These are phyloP conservation scores for Logfia minima DNA, from an alignment of 129 eudicot genomes.

Conservation along the genomic window DNA sequence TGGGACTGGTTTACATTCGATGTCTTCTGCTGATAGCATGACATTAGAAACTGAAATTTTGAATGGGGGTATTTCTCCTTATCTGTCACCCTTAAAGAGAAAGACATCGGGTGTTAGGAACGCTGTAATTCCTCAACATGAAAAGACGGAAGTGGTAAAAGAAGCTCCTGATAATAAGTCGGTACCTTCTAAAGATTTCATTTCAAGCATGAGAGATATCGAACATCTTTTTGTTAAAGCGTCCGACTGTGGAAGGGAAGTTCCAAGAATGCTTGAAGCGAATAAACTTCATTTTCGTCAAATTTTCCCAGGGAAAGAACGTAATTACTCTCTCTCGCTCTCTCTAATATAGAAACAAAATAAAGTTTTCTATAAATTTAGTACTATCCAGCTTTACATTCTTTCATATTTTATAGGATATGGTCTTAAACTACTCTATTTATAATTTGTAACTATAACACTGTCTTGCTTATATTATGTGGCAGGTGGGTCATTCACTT, in stretches of 20 bases:
- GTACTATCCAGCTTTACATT: neutral
- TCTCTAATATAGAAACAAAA: neutral
- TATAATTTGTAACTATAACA: neutral
- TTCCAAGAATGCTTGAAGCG: conserved; percentile 95
- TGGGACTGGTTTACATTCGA: conserved; percentile 38
- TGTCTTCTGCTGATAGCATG: conserved; percentile 41
- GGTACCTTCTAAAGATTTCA: conserved; percentile 68
- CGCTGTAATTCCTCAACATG: conserved; percentile 40
- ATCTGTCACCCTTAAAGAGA: conserved; percentile 63
- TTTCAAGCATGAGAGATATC: conserved; percentile 76
- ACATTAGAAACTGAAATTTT: conserved; percentile 45
- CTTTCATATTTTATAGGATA: neutral
- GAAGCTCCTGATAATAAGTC: conserved; percentile 51
- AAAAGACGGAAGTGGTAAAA: conserved; percentile 43
- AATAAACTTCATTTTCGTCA: conserved; percentile 95
- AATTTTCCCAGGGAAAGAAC: conserved; percentile 65
- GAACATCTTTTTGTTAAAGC: conserved; percentile 78
- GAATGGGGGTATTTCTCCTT: conserved; percentile 56
- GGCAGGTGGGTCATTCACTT: conserved; percentile 72
- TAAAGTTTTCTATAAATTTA: neutral
- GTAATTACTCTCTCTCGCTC: conserved; percentile 36
- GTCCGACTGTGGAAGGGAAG: conserved; percentile 87
- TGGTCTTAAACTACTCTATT: neutral
- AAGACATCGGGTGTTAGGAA: conserved; percentile 45
- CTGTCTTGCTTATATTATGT: conserved; percentile 17